Evolutionary conservation across 169 alveolate genomes (phyloP).

Genomic region (Plasmodium adleri): DNA sequence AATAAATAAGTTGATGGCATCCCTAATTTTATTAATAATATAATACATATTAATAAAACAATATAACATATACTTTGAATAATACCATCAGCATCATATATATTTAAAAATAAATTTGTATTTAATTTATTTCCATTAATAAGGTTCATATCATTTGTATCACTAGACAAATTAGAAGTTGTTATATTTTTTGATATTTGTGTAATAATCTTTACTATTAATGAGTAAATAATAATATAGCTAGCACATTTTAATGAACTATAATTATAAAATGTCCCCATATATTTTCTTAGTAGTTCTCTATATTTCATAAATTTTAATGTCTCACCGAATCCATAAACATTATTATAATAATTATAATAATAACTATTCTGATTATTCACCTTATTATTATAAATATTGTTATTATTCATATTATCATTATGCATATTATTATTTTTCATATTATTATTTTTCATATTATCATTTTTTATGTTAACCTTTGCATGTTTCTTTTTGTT

Average conservation of each 20-base stretch:
- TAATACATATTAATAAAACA: constrained; percentile 21
- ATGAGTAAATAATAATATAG: constrained; percentile 59
- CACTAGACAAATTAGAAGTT: constrained; percentile 4
- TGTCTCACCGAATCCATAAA: constrained; percentile 77
- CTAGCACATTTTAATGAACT: constrained; percentile 72
- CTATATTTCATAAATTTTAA: constrained; percentile 84
- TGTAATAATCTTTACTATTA: constrained; percentile 71
- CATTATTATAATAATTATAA: constrained; percentile 14
- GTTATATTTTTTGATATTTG: constrained; percentile 78
- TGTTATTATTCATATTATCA: too few species aligned
- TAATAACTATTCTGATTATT: too few species aligned
- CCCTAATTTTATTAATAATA: constrained; percentile 40
- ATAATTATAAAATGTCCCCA: constrained; percentile 75
- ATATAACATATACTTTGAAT: constrained; percentile 47
- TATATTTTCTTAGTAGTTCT: constrained; percentile 81
- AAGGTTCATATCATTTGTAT: constrained; percentile 14
- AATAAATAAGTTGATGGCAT: constrained; percentile 65
- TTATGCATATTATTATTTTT: too few species aligned
- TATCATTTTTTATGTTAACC: too few species aligned
- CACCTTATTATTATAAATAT: too few species aligned
- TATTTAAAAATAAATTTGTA: constrained; percentile 46
- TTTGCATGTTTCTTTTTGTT: too few species aligned
- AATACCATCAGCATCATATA: constrained; percentile 43
- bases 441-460: too few species aligned
- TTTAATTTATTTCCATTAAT: constrained; percentile 34